Evolutionary conservation across 2,329 filamentous ascomycete genomes (phyloP), one percentile per base, ranked within the genome.

Genomic region (Colletotrichum tofieldiae): DNA sequence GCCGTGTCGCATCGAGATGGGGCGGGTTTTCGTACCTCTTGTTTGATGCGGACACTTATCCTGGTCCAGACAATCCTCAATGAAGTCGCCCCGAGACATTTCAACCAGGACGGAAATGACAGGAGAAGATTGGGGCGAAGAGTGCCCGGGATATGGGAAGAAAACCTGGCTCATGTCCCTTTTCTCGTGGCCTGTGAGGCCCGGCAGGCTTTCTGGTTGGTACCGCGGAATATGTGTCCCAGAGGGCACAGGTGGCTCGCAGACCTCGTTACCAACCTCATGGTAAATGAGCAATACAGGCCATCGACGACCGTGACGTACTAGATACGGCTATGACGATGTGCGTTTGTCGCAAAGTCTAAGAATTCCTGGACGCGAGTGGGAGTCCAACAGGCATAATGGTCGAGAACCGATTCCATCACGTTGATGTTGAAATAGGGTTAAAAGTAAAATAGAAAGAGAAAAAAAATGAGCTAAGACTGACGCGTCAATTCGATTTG

Each of bases 281-380:
- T 35, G 72, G 72, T 74, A 74, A 73, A 65, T 73, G 61, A 66
- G 61, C 37, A 5, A 39, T 51, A 59, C 61, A 74, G 47, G 68
- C 32, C 54, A 55, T 61, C 58, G 51, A 61, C 58, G 47, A 43
- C 32, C 29, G 54, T 56, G 62, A 51, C 45, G 51, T 54, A 67
- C 26, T 59, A 35, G 52, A 26, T 32, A 41, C 37, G 45, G 18
- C 32, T 35, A 41, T 29, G 26, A 3, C 2, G 23, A 20, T 41
- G 45, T 18, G 39, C 12, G 5, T 26, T 16, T 37, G 43, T 9
- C 45, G 16, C n/a, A 52, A 62, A 43, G 43, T 43, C 16, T 6
- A 6, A 20, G 29, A 8, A 49, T 20, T 41, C 16, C 5, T 8
- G 35, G 16, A 39, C n/a, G 14, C 54, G 35, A 41, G 35, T 35